Conservation (phyloP, 371 early-diverging fungal genomes). For the Dichotomocladium elegans region DNA sequence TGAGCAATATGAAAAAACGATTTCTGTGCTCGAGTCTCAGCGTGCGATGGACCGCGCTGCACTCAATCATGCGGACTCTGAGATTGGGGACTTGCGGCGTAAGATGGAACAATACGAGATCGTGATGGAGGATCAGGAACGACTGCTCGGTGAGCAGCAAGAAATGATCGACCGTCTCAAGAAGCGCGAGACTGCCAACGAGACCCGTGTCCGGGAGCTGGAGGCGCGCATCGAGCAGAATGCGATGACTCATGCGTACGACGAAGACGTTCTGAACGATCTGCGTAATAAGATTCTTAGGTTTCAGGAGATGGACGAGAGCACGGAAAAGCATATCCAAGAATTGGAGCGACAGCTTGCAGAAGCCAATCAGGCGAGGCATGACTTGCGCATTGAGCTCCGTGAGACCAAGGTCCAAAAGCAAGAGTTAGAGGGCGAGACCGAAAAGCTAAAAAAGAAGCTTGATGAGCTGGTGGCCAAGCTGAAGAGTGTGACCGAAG, state of each 20-base stretch:
- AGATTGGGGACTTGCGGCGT: conserved; percentile 47
- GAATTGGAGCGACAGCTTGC: conserved; percentile 35
- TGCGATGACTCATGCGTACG: conserved; percentile 21
- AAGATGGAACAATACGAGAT: conserved; percentile 28
- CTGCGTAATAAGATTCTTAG: conserved; percentile 30
- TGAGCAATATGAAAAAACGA: conserved; percentile 65
- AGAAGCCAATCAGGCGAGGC: conserved; percentile 5
- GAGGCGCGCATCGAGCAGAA: conserved; percentile 31
- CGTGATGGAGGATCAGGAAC: conserved; percentile 26
- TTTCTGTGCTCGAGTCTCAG: conserved; percentile 51
- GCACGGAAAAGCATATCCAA: conserved; percentile 42
- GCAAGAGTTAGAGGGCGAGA: background rate
- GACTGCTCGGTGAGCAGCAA: conserved; percentile 26
- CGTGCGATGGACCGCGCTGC: conserved; percentile 56
- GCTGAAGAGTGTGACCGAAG: background rate
- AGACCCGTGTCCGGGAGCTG: conserved; percentile 32
- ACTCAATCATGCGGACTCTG: conserved; percentile 42
- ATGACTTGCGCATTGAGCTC: conserved; percentile 11
- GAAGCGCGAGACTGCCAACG: conserved; percentile 29
- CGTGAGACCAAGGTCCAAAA: background rate
- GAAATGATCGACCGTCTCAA: conserved; percentile 16
- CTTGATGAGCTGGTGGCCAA: conserved; percentile 7
- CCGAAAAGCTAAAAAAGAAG: conserved; percentile 7
- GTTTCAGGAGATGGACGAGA: conserved; percentile 38
- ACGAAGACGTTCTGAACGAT: conserved; percentile 27